Evolutionary conservation across 176 grass and related monocot species (phyloP).

Genomic region (Cymbopogon citratus): DNA sequence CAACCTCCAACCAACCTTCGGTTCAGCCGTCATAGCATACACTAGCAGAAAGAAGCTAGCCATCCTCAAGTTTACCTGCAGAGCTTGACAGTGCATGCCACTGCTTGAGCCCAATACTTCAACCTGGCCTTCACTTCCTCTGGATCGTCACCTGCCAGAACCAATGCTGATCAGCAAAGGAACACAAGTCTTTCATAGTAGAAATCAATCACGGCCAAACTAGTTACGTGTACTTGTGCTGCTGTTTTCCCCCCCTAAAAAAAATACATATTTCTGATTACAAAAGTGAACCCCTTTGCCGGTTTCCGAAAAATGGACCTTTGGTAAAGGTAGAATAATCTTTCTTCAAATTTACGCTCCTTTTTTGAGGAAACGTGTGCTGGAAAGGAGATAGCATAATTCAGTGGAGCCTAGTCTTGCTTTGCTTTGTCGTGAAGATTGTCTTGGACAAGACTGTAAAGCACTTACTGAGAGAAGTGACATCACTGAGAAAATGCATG

Average conservation of each 20-base stretch:
- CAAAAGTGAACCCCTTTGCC: not conserved
- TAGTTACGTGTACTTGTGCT: not conserved
- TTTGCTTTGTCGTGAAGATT: conserved; percentile 45
- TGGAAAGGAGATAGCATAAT: conserved; percentile 24
- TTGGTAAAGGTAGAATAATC: conserved; percentile 3
- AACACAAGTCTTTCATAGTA: not conserved
- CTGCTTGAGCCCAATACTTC: conserved; percentile 84
- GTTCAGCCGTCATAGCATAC: conserved; percentile 20
- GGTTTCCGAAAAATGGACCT: not conserved
- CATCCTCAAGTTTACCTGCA: conserved; percentile 43
- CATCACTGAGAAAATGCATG: conserved; percentile 18
- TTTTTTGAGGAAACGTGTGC: conserved; percentile 22
- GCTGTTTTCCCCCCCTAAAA: not conserved
- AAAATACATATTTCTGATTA: not conserved
- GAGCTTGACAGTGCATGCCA: conserved; percentile 80
- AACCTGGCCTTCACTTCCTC: conserved; percentile 79
- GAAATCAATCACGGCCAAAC: not conserved
- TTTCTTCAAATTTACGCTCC: not conserved
- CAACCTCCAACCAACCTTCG: conserved; percentile 21
- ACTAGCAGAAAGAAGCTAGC: not conserved
- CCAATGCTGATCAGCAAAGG: conserved; percentile 30
- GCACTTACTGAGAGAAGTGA: conserved; percentile 21
- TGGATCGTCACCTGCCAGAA: conserved; percentile 55
- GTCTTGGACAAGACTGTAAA: conserved; percentile 29
- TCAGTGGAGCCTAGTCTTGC: conserved; percentile 38